These are phyloP conservation scores for Asterophora lycoperdoides DNA, from an alignment of 768 basidiomycete species.

Conservation along the genomic window DNA sequence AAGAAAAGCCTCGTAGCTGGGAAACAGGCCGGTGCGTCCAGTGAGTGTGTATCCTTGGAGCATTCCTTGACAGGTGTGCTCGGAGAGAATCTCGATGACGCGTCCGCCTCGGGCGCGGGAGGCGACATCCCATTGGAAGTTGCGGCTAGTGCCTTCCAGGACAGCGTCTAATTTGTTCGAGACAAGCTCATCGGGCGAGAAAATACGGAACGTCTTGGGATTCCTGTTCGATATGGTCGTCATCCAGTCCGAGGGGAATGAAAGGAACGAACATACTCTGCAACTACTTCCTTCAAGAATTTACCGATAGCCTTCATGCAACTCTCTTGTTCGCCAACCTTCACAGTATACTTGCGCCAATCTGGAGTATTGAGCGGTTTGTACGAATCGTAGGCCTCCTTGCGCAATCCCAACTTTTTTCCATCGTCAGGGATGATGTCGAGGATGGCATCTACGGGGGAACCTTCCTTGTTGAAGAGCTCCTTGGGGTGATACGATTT, in stretches of 20 bases:
- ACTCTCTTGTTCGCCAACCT: conserved; percentile 58
- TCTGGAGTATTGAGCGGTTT: conserved; percentile 58
- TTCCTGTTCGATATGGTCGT: conserved; percentile 42
- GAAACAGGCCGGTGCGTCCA: conserved; percentile 81
- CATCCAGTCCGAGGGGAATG: not conserved
- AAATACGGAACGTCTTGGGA: conserved; percentile 77
- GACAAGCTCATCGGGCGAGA: conserved; percentile 85
- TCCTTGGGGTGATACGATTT: conserved; percentile 63
- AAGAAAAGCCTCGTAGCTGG: conserved; percentile 88
- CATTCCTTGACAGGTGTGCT: conserved; percentile 88
- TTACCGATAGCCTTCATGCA: conserved; percentile 72
- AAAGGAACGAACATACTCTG: conserved; percentile 34
- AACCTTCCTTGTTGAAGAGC: conserved; percentile 56
- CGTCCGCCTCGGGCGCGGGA: conserved; percentile 71
- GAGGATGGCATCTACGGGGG: conserved; percentile 53
- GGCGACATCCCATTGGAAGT: conserved; percentile 83
- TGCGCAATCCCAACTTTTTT: conserved; percentile 66
- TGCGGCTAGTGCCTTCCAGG: conserved; percentile 60
- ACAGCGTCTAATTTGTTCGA: conserved; percentile 87
- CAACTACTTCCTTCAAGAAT: conserved; percentile 53
- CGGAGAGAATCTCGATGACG: conserved; percentile 84
- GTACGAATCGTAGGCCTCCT: conserved; percentile 63
- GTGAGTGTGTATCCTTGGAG: conserved; percentile 91
- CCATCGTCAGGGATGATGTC: conserved; percentile 51
- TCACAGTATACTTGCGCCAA: conserved; percentile 53